Percentiles rank a stretch among this genome's conserved stretches.
Conservation (phyloP, 2,329 filamentous ascomycete genomes). For the Cytospora schulzeri region DNA sequence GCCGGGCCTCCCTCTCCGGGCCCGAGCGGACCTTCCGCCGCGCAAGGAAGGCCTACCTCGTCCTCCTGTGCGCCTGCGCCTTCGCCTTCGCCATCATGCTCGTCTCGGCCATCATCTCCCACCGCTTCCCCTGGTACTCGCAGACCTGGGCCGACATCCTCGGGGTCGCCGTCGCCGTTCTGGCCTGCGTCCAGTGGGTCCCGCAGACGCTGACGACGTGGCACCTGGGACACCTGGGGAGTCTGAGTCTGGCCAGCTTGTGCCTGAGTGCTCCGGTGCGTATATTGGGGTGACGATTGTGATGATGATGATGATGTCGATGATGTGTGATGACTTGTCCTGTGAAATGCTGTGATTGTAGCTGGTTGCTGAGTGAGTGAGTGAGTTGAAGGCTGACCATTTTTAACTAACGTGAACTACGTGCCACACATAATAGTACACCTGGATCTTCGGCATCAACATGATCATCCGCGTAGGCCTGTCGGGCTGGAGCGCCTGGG, state of each 20-base stretch:
- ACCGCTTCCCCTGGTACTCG: conserved; percentile 25
- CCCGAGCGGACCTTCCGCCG: conserved; percentile 34
- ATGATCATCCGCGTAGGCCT: conserved; percentile 29
- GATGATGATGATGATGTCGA: neutral
- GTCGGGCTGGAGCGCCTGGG: conserved; percentile 30
- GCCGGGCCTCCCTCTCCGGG: conserved; percentile 32
- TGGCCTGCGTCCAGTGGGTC: conserved; percentile 32
- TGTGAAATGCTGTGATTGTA: neutral
- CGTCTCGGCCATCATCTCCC: conserved; percentile 28
- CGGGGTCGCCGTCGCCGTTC: conserved; percentile 28
- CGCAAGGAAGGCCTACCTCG: conserved; percentile 32
- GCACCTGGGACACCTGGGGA: conserved; percentile 28
- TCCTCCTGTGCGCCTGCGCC: conserved; percentile 30
- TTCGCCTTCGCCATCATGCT: conserved; percentile 28
- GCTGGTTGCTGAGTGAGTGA: neutral
- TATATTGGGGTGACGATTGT: neutral
- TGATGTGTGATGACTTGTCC: neutral
- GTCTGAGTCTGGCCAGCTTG: conserved; percentile 29
- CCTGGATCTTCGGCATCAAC: conserved; percentile 33
- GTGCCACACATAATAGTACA: conserved; percentile 26
- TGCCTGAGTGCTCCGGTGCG: conserved; percentile 22
- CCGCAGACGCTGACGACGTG: conserved; percentile 29
- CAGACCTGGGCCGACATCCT: conserved; percentile 31
- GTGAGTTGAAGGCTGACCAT: neutral
- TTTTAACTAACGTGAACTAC: too few species aligned